Percentiles rank a stretch among this genome's conserved stretches.
phyloP scores from a whole-genome alignment of 2,329 filamentous ascomycete species.

The Aspergillus felis region DNA sequence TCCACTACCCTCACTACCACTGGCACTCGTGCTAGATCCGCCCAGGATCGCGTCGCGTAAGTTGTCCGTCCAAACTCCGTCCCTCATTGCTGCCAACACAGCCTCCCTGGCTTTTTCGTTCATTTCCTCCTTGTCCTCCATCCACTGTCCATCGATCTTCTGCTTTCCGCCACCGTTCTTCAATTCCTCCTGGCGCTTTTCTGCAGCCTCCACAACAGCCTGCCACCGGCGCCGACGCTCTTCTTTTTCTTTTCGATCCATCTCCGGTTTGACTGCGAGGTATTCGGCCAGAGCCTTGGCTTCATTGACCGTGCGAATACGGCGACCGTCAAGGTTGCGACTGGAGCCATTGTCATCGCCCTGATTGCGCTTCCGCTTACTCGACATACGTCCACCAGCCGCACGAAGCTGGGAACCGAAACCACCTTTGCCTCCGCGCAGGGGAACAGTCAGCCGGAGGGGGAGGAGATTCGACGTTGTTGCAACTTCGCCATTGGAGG shows the following conservation, averaged over 20 bases:
- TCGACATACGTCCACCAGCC: constrained; percentile 96
- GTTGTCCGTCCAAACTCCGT: constrained; percentile 46
- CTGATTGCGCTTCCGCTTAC: constrained; percentile 79
- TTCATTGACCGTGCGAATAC: constrained; percentile 87
- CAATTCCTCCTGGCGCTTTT: constrained; percentile 78
- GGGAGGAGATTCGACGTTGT: constrained; percentile 68
- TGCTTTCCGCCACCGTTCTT: constrained; percentile 65
- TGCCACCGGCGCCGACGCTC: constrained; percentile 78
- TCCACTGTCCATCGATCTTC: constrained; percentile 80
- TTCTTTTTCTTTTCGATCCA: constrained; percentile 93
- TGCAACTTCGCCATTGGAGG: constrained; percentile 29
- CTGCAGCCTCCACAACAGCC: constrained; percentile 78
- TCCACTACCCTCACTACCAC: constrained; percentile 36
- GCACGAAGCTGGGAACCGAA: constrained; percentile 97
- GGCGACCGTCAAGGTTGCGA: constrained; percentile 85
- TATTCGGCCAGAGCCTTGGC: constrained; percentile 95
- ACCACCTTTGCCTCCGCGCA: constrained; percentile 93
- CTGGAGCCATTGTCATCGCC: constrained; percentile 85
- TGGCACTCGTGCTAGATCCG: constrained; percentile 37
- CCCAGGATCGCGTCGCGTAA: constrained; percentile 35
- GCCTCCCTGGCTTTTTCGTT: constrained; percentile 78
- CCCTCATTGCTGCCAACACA: constrained; percentile 68
- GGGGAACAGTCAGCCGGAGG: constrained; percentile 71
- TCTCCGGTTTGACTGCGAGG: constrained; percentile 90
- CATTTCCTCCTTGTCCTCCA: constrained; percentile 90